Conservation (phyloP, 139 green algal genomes). For the Chlorella sp. region DNA sequence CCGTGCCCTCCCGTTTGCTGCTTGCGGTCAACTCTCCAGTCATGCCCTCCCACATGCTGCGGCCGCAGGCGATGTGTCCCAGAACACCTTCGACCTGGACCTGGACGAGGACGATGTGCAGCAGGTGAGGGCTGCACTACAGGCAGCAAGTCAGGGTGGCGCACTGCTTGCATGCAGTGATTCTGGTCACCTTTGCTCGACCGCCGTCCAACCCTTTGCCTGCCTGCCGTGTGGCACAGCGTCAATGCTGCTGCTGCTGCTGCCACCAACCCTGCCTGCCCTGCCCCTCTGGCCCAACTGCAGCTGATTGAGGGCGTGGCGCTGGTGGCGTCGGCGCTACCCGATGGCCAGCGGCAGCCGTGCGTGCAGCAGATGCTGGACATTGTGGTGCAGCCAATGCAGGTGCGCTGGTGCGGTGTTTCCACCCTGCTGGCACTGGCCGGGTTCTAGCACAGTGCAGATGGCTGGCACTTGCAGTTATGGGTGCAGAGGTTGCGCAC, state of each 20-base stretch:
- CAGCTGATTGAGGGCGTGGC: conserved; percentile 61
- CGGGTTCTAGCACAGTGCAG: no score
- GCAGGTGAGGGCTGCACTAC: conserved; percentile 14
- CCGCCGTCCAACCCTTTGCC: no score
- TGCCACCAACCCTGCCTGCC: not conserved
- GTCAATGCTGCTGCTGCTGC: no score
- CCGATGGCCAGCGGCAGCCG: conserved; percentile 45
- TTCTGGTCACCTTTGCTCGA: no score
- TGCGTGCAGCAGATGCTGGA: conserved; percentile 59
- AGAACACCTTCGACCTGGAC: conserved; percentile 21
- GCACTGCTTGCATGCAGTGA: no score
- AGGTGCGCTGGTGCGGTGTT: not conserved
- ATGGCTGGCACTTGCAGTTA: no score
- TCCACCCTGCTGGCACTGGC: no score
- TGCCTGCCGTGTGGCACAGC: no score
- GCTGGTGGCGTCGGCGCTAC: conserved; percentile 48
- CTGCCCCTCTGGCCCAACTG: not conserved
- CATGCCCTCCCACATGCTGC: no score
- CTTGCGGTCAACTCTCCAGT: no score
- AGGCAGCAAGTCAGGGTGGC: not conserved
- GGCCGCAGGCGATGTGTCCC: conserved; percentile 39
- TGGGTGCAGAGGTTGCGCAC: no score
- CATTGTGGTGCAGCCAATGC: conserved; percentile 62
- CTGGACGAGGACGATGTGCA: conserved; percentile 72
- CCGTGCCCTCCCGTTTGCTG: no score